These are phyloP conservation scores for Mycotypha africana DNA, from an alignment of 371 early-diverging fungal genomes.

Conservation along the genomic window DNA sequence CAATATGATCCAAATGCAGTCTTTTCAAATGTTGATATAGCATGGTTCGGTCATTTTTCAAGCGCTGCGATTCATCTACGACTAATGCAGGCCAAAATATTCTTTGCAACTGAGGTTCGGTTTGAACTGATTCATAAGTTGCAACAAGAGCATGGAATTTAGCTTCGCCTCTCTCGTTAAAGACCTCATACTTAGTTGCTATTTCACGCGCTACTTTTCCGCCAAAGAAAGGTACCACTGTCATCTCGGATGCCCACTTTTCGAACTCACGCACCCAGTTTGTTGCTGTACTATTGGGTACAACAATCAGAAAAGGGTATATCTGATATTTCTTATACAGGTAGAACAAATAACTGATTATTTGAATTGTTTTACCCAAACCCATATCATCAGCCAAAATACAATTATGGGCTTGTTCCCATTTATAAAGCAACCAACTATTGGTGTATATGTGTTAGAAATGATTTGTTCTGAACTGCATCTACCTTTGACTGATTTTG, in stretches of 20 bases:
- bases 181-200: conserved; percentile 60
- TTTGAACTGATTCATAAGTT: conserved; percentile 60
- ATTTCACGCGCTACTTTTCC: conserved; percentile 38
- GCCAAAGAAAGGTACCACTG: conserved; percentile 55
- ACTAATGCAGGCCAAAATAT: conserved; percentile 62
- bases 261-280: conserved; percentile 85
- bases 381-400: conserved; percentile 97
- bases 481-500: no score
- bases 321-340: conserved; percentile 43
- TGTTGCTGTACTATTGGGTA: conserved; percentile 71
- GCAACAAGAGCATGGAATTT: conserved; percentile 78
- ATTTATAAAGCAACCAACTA: conserved; percentile 74
- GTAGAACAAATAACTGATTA: conserved; percentile 68
- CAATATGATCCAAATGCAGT: conserved; percentile 48
- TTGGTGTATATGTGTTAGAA: no score
- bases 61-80: conserved; percentile 86
- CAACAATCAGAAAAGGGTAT: conserved; percentile 83
- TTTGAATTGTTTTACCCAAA: conserved; percentile 90
- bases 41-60: conserved; percentile 73
- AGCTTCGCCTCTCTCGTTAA: conserved; percentile 34
- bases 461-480: no score
- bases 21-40: conserved; percentile 58
- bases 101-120: background rate
- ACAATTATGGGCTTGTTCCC: conserved; percentile 52
- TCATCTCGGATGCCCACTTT: conserved; percentile 72